A percentile compares a stretch with the other conserved stretches of the same genome.
Evolutionary conservation across 495 filamentous ascomycete genomes (phyloP).

Genomic region (Diplogelasinospora grovesii): DNA sequence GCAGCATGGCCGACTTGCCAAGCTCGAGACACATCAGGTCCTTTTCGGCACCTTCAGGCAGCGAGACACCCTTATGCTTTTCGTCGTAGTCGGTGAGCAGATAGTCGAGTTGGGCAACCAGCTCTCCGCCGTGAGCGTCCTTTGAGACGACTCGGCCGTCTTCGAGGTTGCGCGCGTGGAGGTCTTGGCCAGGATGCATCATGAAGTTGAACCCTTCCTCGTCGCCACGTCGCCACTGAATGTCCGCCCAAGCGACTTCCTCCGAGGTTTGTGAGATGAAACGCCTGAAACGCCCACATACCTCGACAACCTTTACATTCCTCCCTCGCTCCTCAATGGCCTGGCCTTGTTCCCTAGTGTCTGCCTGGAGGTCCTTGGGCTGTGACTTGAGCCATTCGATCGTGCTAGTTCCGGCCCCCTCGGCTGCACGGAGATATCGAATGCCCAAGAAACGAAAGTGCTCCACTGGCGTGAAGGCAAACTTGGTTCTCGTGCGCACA

Average conservation of each 20-base stretch:
- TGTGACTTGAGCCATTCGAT: not conserved
- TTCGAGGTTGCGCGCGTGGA: constrained; percentile 14
- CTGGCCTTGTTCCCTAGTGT: constrained; percentile 9
- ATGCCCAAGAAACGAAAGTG: constrained; percentile 19
- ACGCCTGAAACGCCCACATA: constrained; percentile 21
- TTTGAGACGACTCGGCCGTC: constrained; percentile 21
- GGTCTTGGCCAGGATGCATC: constrained; percentile 11
- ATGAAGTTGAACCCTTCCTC: constrained; percentile 18
- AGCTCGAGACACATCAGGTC: constrained; percentile 25
- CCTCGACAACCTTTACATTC: constrained; percentile 17
- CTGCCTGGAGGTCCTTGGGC: not conserved
- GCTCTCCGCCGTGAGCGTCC: constrained; percentile 24
- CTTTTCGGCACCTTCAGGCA: constrained; percentile 19
- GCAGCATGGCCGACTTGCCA: constrained; percentile 26
- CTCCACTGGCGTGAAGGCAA: constrained; percentile 11
- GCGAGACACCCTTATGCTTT: not conserved
- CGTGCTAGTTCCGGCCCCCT: not conserved
- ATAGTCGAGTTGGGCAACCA: constrained; percentile 27
- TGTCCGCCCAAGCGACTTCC: constrained; percentile 13
- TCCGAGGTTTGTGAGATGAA: constrained; percentile 15
- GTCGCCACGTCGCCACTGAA: constrained; percentile 13
- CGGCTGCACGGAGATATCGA: not conserved
- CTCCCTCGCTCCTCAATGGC: constrained; percentile 19
- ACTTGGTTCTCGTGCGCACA: constrained; percentile 17
- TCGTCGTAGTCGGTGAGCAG: constrained; percentile 1